These are phyloP conservation scores for Hyphopichia homilentoma DNA, from an alignment of 805 yeast species.

Conservation along the genomic window DNA sequence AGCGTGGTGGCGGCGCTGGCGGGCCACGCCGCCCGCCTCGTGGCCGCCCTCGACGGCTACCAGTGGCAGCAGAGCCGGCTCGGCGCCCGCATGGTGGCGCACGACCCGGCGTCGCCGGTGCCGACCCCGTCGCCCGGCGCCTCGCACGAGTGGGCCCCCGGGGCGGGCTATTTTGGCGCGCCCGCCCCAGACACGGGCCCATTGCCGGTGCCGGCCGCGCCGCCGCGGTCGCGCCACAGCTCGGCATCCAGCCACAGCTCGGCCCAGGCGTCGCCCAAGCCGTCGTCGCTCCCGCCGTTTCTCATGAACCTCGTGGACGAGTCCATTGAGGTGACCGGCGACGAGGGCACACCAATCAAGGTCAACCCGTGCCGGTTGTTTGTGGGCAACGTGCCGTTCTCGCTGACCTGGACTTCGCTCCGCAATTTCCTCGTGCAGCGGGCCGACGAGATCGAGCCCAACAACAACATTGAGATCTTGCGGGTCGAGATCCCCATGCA, in stretches of 20 bases:
- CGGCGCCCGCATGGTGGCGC: too few species aligned
- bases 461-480: conserved; percentile 19
- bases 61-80: too few species aligned
- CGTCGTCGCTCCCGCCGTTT: conserved; percentile 1
- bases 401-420: conserved; percentile 34
- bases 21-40: too few species aligned
- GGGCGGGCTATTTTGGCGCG: too few species aligned
- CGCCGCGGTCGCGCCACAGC: neutral
- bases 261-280: neutral
- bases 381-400: conserved; percentile 55
- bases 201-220: neutral
- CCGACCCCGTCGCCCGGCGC: too few species aligned
- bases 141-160: too few species aligned
- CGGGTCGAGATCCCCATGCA: conserved; percentile 43
- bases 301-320: conserved; percentile 6
- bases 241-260: neutral
- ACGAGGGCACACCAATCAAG: conserved; percentile 24
- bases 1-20: too few species aligned
- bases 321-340: conserved; percentile 14
- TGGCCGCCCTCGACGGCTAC: too few species aligned
- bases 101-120: too few species aligned
- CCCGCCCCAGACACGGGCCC: neutral
- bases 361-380: conserved; percentile 45
- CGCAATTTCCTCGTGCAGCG: conserved; percentile 22
- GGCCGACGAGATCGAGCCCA: conserved; percentile 24